Evolutionary conservation across 306 rosid species (phyloP).

Genomic region (Abrus precatorius): DNA sequence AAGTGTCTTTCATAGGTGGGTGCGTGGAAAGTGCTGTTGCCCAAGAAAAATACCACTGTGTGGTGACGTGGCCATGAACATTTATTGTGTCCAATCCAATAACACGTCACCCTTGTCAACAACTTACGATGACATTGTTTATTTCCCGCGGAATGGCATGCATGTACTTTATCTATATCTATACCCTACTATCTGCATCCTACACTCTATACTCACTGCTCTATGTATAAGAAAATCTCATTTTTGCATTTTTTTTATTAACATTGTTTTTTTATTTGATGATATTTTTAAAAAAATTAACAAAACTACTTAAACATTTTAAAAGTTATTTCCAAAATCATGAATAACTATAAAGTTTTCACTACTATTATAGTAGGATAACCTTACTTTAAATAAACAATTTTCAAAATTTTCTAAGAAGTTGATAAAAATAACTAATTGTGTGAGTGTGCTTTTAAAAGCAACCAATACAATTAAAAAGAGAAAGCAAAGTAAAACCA

Average conservation of each 20-base stretch:
- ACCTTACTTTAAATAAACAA: too few relatives aligned
- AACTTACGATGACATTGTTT: not conserved
- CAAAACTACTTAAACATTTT: too few relatives aligned
- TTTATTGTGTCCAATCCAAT: not conserved
- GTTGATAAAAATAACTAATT: too few relatives aligned
- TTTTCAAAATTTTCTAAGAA: too few relatives aligned
- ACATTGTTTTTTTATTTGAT: not conserved
- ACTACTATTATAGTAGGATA: too few relatives aligned
- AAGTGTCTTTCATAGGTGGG: conserved; percentile 32
- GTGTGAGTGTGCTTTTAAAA: too few relatives aligned
- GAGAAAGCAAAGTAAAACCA: too few relatives aligned
- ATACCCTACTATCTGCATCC: not conserved
- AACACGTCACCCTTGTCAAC: conserved; percentile 27
- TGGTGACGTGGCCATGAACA: conserved; percentile 22
- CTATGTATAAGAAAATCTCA: too few relatives aligned
- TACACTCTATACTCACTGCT: not conserved
- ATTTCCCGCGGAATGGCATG: not conserved
- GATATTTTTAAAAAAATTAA: too few relatives aligned
- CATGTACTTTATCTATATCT: conserved; percentile 16
- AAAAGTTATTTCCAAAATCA: too few relatives aligned
- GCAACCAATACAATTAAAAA: too few relatives aligned
- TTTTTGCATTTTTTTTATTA: not conserved
- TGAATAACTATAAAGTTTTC: too few relatives aligned
- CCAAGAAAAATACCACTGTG: not conserved
- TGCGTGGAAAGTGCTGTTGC: conserved; percentile 51